phyloP scores from a whole-genome alignment of 495 filamentous ascomycete genomes.

The Gamarada debralockiae region DNA sequence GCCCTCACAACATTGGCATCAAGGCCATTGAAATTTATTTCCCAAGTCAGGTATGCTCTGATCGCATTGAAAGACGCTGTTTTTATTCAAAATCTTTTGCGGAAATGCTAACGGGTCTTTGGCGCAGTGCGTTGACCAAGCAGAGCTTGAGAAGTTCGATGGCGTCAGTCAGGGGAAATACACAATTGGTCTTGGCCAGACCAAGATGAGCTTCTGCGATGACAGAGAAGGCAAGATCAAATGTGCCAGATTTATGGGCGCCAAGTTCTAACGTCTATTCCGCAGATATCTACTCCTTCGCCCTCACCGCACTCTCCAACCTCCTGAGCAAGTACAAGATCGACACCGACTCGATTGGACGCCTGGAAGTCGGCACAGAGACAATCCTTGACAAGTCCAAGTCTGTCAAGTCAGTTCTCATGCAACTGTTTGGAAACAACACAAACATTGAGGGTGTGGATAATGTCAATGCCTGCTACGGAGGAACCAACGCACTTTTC shows the following conservation, averaged over 20 bases:
- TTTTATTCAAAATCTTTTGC: neutral
- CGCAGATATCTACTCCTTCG: slow-evolving; percentile 91
- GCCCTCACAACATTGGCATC: slow-evolving; percentile 96
- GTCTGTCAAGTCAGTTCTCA: slow-evolving; percentile 98
- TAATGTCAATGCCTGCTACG: slow-evolving; percentile 97
- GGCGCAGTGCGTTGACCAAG: slow-evolving; percentile 88
- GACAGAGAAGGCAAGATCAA: slow-evolving; percentile 78
- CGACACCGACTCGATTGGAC: slow-evolving; percentile 84
- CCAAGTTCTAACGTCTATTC: neutral
- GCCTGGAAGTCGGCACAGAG: slow-evolving; percentile 97
- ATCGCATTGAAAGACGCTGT: neutral
- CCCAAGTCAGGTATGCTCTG: slow-evolving; percentile 75
- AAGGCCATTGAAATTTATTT: slow-evolving; percentile 99
- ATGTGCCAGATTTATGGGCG: neutral
- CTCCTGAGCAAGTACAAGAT: slow-evolving; percentile 92
- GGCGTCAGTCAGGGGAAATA: slow-evolving; percentile 93
- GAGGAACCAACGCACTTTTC: slow-evolving; percentile 96
- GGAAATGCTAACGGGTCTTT: slow-evolving; percentile 12
- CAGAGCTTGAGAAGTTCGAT: slow-evolving; percentile 97
- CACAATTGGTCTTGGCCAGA: slow-evolving; percentile 98
- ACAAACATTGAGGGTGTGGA: slow-evolving; percentile 96
- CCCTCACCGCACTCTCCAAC: slow-evolving; percentile 83
- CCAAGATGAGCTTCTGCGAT: slow-evolving; percentile 99
- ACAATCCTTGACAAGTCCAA: slow-evolving; percentile 99
- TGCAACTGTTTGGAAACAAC: slow-evolving; percentile 89